phyloP scores from a whole-genome alignment of 805 yeast genomes.

The Starmerella bacillaris region DNA sequence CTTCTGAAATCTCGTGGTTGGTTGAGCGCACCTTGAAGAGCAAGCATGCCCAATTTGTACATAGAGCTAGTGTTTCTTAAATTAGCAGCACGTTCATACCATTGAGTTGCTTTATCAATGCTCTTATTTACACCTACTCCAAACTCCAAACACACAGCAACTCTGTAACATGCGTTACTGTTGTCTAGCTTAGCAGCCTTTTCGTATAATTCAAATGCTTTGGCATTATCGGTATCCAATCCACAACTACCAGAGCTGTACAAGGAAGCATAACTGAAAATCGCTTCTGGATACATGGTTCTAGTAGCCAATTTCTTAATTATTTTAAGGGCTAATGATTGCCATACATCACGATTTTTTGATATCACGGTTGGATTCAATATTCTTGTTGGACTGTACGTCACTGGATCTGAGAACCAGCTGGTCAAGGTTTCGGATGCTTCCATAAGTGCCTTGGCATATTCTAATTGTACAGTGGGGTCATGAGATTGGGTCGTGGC shows the following conservation, averaged over 20 bases:
- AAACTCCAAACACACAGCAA: constrained; percentile 54
- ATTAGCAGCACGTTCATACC: constrained; percentile 44
- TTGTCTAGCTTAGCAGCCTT: constrained; percentile 43
- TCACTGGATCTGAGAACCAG: constrained; percentile 24
- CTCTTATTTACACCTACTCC: constrained; percentile 37
- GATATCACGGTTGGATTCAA: constrained; percentile 29
- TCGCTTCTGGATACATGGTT: constrained; percentile 34
- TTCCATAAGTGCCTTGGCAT: constrained; percentile 43
- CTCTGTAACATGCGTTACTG: constrained; percentile 45
- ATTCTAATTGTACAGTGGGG: constrained; percentile 39
- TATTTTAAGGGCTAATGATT: constrained; percentile 39
- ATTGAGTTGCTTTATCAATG: constrained; percentile 31
- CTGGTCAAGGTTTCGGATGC: constrained; percentile 24
- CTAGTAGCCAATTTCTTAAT: constrained; percentile 36
- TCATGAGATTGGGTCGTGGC: constrained; percentile 23
- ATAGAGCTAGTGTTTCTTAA: constrained; percentile 46
- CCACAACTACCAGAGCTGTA: constrained; percentile 35
- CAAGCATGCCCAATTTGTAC: constrained; percentile 56
- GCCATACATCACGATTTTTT: constrained; percentile 38
- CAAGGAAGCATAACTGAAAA: constrained; percentile 42
- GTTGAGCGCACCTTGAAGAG: constrained; percentile 32
- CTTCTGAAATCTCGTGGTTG: constrained; percentile 26
- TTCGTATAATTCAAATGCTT: constrained; percentile 42
- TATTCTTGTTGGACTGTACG: constrained; percentile 25
- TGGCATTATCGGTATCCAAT: constrained; percentile 36